These are phyloP conservation scores for Dalbergia cultrata DNA, from an alignment of 306 rosid species.

Conservation along the genomic window DNA sequence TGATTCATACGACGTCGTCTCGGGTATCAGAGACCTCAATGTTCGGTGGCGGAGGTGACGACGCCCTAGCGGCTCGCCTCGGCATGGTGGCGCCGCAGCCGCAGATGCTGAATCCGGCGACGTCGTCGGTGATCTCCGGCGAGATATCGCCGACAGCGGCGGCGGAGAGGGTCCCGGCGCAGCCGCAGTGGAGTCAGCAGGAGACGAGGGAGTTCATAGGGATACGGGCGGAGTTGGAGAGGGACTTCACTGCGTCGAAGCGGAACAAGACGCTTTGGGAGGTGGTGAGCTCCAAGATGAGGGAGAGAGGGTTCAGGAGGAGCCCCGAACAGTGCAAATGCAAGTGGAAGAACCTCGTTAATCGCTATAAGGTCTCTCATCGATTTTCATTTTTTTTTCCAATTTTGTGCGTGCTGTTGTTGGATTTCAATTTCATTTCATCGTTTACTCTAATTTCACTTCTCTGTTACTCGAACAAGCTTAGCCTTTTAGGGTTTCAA, in stretches of 20 bases:
- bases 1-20: constrained; percentile 30
- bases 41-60: constrained; percentile 59
- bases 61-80: constrained; percentile 52
- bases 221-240: constrained; percentile 83
- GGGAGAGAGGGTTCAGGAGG: constrained; percentile 69
- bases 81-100: constrained; percentile 50
- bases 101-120: constrained; percentile 43
- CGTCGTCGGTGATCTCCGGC: constrained; percentile 50
- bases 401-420: not conserved
- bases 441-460: not conserved
- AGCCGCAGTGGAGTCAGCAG: constrained; percentile 82
- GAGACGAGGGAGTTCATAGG: constrained; percentile 84
- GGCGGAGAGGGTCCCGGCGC: constrained; percentile 57
- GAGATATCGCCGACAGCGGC: constrained; percentile 49
- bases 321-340: constrained; percentile 95
- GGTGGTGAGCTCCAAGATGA: constrained; percentile 73
- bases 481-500: not conserved
- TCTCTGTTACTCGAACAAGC: not conserved
- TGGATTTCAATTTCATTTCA: constrained; percentile 15
- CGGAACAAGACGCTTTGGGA: constrained; percentile 90
- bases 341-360: constrained; percentile 96
- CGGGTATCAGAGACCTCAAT: constrained; percentile 6
- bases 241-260: constrained; percentile 66
- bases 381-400: not conserved
- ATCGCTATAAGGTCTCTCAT: constrained; percentile 80